These are phyloP conservation scores for Debaryomyces fabryi DNA, from an alignment of 1,139 yeast species.

Conservation along the genomic window DNA sequence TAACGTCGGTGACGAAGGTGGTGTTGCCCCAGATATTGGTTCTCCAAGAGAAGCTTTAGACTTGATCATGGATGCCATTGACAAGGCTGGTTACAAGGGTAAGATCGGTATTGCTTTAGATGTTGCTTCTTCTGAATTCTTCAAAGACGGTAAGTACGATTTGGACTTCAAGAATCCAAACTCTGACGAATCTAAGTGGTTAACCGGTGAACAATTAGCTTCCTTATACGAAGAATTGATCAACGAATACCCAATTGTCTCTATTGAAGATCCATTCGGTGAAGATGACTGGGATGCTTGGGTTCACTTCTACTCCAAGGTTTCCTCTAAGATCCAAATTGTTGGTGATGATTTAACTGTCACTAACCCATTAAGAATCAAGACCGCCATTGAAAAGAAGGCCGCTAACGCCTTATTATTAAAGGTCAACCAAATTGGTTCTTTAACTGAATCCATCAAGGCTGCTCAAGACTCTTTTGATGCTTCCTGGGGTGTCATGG, in stretches of 20 bases:
- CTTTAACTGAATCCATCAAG: constrained; percentile 81
- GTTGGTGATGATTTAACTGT: constrained; percentile 95
- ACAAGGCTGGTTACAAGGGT: constrained; percentile 86
- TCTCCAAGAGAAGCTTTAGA: constrained; percentile 91
- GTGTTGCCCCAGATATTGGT: constrained; percentile 90
- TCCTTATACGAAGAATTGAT: constrained; percentile 70
- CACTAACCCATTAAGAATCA: constrained; percentile 86
- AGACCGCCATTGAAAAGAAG: constrained; percentile 87
- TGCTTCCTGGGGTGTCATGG: constrained; percentile 94
- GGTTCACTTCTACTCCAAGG: constrained; percentile 70
- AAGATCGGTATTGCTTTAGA: constrained; percentile 82
- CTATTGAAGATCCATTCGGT: constrained; percentile 93
- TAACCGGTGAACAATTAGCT: constrained; percentile 78
- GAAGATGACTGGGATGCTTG: constrained; percentile 97
- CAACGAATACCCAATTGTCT: constrained; percentile 87
- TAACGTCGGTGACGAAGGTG: constrained; percentile 98
- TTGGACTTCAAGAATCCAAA: constrained; percentile 91
- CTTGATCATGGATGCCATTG: constrained; percentile 80
- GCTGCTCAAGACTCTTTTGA: constrained; percentile 84
- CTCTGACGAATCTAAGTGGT: constrained; percentile 81
- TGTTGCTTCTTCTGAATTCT: constrained; percentile 91
- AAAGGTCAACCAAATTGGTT: constrained; percentile 92
- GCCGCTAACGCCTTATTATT: constrained; percentile 84
- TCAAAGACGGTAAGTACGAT: constrained; percentile 89
- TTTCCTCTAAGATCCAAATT: constrained; percentile 68